A percentile compares a stretch with the other conserved stretches of the same genome.
phyloP scores from a whole-genome alignment of 2,329 filamentous ascomycete species.

The Diaporthe humulicola region DNA sequence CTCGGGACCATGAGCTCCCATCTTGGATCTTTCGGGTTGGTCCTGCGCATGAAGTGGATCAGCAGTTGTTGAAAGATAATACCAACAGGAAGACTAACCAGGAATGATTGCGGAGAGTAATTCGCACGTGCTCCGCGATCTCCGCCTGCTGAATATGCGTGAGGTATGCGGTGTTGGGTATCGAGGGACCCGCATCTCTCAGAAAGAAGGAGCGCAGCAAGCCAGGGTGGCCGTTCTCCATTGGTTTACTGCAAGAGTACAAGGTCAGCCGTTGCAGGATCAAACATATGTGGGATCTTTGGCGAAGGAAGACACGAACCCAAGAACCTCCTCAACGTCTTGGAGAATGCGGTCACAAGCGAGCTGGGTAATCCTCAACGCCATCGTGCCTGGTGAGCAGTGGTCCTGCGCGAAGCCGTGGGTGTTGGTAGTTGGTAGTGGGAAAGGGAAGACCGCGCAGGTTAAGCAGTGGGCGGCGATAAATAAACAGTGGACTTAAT shows the following conservation, averaged over 20 bases:
- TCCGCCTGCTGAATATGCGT: background rate
- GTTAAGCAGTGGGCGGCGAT: background rate
- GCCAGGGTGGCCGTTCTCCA: background rate
- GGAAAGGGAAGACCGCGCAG: background rate
- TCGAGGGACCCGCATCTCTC: background rate
- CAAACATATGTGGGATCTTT: no score
- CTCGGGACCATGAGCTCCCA: background rate
- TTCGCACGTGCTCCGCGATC: background rate
- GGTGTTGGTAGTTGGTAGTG: background rate
- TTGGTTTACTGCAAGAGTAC: background rate
- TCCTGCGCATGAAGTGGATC: background rate
- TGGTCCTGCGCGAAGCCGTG: background rate
- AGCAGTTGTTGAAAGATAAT: background rate
- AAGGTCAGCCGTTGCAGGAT: background rate
- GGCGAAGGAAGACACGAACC: background rate
- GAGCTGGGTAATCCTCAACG: background rate
- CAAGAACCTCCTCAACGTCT: background rate
- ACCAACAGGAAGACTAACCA: background rate
- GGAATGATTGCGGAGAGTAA: background rate
- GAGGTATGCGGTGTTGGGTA: background rate
- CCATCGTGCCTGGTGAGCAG: background rate
- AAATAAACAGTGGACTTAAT: background rate
- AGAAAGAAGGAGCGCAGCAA: background rate
- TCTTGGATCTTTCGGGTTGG: background rate
- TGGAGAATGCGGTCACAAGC: background rate